A percentile compares a stretch with the other conserved stretches of the same genome.
Evolutionary conservation across 2,329 filamentous ascomycete genomes (phyloP).

Genomic region (Aureobasidium sp.): DNA sequence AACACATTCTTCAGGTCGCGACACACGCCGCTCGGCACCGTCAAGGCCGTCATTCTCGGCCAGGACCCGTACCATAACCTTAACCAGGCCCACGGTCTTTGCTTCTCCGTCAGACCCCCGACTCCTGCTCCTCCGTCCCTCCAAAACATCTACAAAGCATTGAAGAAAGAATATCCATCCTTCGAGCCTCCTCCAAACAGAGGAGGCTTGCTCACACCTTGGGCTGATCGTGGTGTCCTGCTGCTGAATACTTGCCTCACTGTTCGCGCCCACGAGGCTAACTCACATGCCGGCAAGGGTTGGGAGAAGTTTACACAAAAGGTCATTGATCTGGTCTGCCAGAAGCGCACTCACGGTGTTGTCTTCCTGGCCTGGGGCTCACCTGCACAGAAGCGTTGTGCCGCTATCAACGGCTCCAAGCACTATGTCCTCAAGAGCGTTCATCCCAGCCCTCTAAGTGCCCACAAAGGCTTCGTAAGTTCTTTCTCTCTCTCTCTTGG

Average conservation of each 20-base stretch:
- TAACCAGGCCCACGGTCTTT: constrained; percentile 92
- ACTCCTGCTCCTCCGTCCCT: constrained; percentile 83
- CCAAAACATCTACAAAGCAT: constrained; percentile 82
- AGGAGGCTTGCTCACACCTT: constrained; percentile 77
- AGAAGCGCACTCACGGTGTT: constrained; percentile 67
- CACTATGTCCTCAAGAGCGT: constrained; percentile 81
- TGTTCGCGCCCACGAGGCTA: constrained; percentile 79
- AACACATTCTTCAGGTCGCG: constrained; percentile 59
- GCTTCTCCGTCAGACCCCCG: constrained; percentile 87
- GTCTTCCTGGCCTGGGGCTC: constrained; percentile 94
- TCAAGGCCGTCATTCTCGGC: constrained; percentile 88
- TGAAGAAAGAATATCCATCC: constrained; percentile 76
- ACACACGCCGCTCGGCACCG: constrained; percentile 76
- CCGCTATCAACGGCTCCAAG: constrained; percentile 59
- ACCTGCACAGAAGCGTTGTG: constrained; percentile 71
- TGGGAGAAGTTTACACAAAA: constrained; percentile 93
- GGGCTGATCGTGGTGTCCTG: constrained; percentile 88
- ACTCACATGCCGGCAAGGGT: constrained; percentile 74
- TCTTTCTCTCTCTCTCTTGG: background rate
- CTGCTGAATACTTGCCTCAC: constrained; percentile 93
- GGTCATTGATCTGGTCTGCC: constrained; percentile 78
- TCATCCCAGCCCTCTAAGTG: constrained; percentile 90
- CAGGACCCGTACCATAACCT: constrained; percentile 96
- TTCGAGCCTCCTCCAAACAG: constrained; percentile 69
- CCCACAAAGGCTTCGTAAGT: constrained; percentile 64